phyloP scores from a whole-genome alignment of 768 basidiomycete species.

The Lentinus brumalis region DNA sequence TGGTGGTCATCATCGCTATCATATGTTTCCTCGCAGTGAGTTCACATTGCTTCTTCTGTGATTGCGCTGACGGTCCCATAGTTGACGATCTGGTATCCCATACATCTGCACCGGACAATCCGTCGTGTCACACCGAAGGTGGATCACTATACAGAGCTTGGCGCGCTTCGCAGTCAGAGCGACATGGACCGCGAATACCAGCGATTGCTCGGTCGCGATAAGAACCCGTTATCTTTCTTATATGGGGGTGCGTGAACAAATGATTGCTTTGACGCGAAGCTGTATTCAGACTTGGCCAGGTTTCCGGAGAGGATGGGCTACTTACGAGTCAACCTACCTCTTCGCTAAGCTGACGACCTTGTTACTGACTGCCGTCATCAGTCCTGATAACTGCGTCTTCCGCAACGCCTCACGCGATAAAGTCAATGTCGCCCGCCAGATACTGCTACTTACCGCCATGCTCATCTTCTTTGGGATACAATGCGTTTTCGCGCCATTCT shows the following conservation, averaged over 20 bases:
- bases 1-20: slow-evolving; percentile 58
- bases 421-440: slow-evolving; percentile 62
- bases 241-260: slow-evolving; percentile 57
- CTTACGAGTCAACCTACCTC: slow-evolving; percentile 66
- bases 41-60: slow-evolving; percentile 5
- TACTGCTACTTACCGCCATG: slow-evolving; percentile 57
- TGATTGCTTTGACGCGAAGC: neutral
- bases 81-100: slow-evolving; percentile 73
- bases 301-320: slow-evolving; percentile 70
- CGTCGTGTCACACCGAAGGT: slow-evolving; percentile 60
- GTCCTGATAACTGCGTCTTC: slow-evolving; percentile 75
- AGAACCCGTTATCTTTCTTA: slow-evolving; percentile 69
- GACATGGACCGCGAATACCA: slow-evolving; percentile 76
- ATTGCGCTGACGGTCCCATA: slow-evolving; percentile 26
- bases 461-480: slow-evolving; percentile 63
- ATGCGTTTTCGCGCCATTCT: slow-evolving; percentile 61
- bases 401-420: slow-evolving; percentile 50
- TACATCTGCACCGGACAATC: slow-evolving; percentile 60
- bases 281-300: slow-evolving; percentile 39
- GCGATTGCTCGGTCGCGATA: slow-evolving; percentile 61
- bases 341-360: slow-evolving; percentile 70
- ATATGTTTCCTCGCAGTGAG: slow-evolving; percentile 55
- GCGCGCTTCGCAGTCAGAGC: slow-evolving; percentile 51
- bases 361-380: slow-evolving; percentile 64
- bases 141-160: slow-evolving; percentile 72